A percentile compares a stretch with the other conserved stretches of the same genome.
These are phyloP conservation scores for Solanum sparsipilum DNA, from an alignment of 257 asterid genomes.

Conservation along the genomic window DNA sequence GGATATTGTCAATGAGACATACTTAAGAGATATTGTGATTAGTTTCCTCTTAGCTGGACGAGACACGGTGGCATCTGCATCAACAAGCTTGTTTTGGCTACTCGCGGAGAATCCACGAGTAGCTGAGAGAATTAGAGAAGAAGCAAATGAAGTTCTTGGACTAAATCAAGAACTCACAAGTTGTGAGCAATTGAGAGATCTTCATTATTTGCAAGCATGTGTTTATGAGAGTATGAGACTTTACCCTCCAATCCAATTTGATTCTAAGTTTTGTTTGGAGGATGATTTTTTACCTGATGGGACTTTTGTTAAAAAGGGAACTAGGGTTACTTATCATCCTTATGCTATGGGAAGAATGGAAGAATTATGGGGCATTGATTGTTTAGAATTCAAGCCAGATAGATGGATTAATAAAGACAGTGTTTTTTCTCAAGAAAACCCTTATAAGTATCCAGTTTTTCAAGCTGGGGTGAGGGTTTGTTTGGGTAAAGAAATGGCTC, in stretches of 20 bases:
- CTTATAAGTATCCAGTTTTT: constrained; percentile 31
- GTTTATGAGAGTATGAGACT: constrained; percentile 32
- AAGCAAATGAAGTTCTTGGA: constrained; percentile 23
- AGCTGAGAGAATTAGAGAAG: constrained; percentile 10
- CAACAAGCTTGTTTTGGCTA: constrained; percentile 33
- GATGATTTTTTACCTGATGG: constrained; percentile 27
- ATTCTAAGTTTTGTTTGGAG: constrained; percentile 24
- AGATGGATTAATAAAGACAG: constrained; percentile 30
- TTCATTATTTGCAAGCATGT: constrained; percentile 28
- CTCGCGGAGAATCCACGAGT: constrained; percentile 17
- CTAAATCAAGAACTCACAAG: background rate
- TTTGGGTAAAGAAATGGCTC: constrained; percentile 35
- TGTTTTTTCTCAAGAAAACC: constrained; percentile 18
- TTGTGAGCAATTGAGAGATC: constrained; percentile 10
- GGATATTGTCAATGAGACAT: constrained; percentile 12
- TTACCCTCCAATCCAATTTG: constrained; percentile 30
- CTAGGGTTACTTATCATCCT: constrained; percentile 39
- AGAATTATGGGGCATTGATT: constrained; percentile 23
- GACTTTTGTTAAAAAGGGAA: constrained; percentile 19
- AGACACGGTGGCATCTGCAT: constrained; percentile 27
- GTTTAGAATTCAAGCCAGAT: constrained; percentile 28
- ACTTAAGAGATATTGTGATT: constrained; percentile 26
- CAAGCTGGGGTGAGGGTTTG: constrained; percentile 39
- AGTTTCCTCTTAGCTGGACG: constrained; percentile 38
- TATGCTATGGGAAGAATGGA: constrained; percentile 45